A percentile compares a stretch with the other conserved stretches of the same genome.
Evolutionary conservation across 305 asterid genomes (phyloP).

Genomic region (Fraxinus baroniana): DNA sequence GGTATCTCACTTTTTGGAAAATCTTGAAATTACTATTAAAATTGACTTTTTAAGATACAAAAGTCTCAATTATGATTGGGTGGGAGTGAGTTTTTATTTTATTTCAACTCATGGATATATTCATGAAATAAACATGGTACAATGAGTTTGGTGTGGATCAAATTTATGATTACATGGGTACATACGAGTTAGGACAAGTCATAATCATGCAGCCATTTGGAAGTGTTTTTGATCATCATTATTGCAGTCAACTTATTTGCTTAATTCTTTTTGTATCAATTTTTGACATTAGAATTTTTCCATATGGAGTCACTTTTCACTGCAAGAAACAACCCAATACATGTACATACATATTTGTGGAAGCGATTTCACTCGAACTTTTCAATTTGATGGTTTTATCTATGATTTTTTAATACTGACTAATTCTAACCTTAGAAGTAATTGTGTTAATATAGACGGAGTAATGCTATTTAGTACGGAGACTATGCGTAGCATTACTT

Average conservation of each 20-base stretch:
- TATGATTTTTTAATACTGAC: neutral
- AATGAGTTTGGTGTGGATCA: slow-evolving; percentile 27
- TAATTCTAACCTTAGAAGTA: neutral
- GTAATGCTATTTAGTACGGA: neutral
- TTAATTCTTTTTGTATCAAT: slow-evolving; percentile 8
- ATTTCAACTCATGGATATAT: neutral
- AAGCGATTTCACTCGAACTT: neutral
- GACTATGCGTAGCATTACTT: neutral
- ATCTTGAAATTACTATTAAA: neutral
- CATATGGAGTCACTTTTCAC: neutral
- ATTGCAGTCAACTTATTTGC: slow-evolving; percentile 11
- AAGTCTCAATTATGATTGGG: neutral
- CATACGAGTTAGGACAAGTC: slow-evolving; percentile 13
- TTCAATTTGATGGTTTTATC: neutral
- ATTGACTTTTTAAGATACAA: neutral
- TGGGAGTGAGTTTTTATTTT: neutral
- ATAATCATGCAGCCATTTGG: slow-evolving; percentile 21
- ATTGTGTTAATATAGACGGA: neutral
- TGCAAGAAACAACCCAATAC: neutral
- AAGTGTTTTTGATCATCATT: neutral
- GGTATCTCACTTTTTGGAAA: neutral
- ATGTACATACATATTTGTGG: neutral
- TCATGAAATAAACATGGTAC: slow-evolving; percentile 30
- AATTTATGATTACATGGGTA: slow-evolving; percentile 13
- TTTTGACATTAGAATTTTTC: neutral